Evolutionary conservation across 1,284 basidiomycete species (phyloP), one percentile per base, ranked within the genome.

Genomic region (Cutaneotrichosporon sp.): DNA sequence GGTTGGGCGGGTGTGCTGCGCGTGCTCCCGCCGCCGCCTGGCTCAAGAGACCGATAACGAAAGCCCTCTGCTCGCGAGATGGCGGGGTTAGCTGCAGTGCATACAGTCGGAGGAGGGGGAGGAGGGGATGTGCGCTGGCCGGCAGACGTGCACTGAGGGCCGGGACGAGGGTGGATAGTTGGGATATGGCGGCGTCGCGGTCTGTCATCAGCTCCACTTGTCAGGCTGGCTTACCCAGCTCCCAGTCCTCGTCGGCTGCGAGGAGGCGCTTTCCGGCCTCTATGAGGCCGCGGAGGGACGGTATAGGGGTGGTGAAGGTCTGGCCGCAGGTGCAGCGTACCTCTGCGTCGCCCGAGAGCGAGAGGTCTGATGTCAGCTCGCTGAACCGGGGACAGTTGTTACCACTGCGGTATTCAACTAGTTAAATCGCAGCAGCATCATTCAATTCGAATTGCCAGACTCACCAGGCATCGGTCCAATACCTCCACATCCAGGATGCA

Each of bases 101-200:
- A 10, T 89, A 85, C 6, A 92, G 83, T 16, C 89, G 86, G 9
- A 86, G 82, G 16, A 96, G 81, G 0, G 86, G 87, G 16, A 94
- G 86, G 14, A 92, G 85, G 2, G 93, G 93, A 70, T 92, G 88
- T 5, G 87, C 82, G 5, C 86, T 85, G 0, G 85, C 83, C 1
- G 86, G 82, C 49, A 88, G 49, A 1, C 91, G 90, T 67, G 92
- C 87, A 2, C 87, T 83, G 2, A 87, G 85, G 0, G 85, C 83
- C 1, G 86, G 82, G 40, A 88, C 73, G 16, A 85, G 83, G 0
- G 85, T 84, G n/a, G 87, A 82, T 9, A 91, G 82, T 46, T 87
- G 80, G 0, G 88, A 84, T 65, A 86, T 85, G 32, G 76, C 75
- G 13, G 85, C 82, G 69, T 89, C 89, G 89, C 69, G 42, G 52